Conservation (phyloP, 2,329 filamentous ascomycete genomes). For the Neonectria neomacrospora region DNA sequence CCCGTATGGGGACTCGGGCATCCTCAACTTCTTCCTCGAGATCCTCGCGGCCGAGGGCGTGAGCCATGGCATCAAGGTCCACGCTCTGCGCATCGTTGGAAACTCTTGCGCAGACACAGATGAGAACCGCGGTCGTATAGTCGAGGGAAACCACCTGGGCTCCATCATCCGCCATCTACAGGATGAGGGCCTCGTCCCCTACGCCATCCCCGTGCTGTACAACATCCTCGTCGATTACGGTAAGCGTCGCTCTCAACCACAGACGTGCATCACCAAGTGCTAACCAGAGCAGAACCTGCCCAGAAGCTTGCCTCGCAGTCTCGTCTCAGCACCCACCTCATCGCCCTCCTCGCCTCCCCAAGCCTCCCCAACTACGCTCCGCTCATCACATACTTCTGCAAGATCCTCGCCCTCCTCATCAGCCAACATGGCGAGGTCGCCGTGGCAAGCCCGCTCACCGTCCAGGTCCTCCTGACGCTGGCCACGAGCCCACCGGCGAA, state of each 20-base stretch:
- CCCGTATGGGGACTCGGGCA: constrained; percentile 67
- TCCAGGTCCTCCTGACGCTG: constrained; percentile 61
- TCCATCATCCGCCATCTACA: constrained; percentile 61
- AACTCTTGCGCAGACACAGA: constrained; percentile 74
- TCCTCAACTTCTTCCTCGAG: constrained; percentile 66
- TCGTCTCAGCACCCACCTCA: constrained; percentile 60
- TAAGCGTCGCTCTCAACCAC: constrained; percentile 44
- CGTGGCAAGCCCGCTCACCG: constrained; percentile 58
- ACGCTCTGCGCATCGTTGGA: constrained; percentile 67
- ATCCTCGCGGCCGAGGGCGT: constrained; percentile 55
- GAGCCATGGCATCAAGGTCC: constrained; percentile 59
- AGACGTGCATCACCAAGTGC: background rate
- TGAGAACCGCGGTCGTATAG: constrained; percentile 67
- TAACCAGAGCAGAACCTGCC: constrained; percentile 60
- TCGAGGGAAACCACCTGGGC: constrained; percentile 59
- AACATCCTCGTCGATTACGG: constrained; percentile 73
- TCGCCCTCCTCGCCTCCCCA: constrained; percentile 60
- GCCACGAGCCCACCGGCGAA: constrained; percentile 54
- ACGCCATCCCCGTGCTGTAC: constrained; percentile 69
- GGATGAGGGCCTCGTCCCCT: constrained; percentile 60
- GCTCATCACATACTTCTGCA: constrained; percentile 65
- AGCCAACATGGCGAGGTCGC: constrained; percentile 62
- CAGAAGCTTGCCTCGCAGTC: constrained; percentile 66
- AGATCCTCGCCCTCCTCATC: constrained; percentile 65
- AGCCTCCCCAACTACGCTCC: constrained; percentile 54